Evolutionary conservation across 495 filamentous ascomycete genomes (phyloP), one percentile per base, ranked within the genome.

Genomic region (Penicillium lagena): DNA sequence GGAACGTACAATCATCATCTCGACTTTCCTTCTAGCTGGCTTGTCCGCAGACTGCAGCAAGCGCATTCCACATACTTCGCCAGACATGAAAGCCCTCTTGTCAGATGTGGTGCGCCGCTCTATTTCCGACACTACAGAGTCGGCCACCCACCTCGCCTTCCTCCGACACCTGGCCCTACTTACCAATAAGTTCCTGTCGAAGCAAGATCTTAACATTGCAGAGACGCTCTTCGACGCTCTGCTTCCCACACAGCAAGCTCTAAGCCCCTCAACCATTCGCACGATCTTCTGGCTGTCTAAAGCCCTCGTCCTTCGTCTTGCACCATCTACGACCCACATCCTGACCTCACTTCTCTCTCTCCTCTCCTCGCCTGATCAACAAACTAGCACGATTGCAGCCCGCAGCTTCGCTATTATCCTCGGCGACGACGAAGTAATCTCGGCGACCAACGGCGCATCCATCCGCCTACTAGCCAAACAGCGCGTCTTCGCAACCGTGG

Each of bases 391-490:
- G 42, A 77, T 77, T 12, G 66, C 77, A 29, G 74, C 80, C 22
- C 77, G 73, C 27, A 75, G 75, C 34, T 87, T 88, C 52, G 48
- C 72, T 9, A 74, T 77, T 15, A 70, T 88, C 13, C 73, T 87
- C 14, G 63, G 72, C 14, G 73, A 80, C 9, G 81, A 85, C 48
- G 79, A 85, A 43, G 67, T 86, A n/a, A 67, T 87, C 33, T 82
- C 74, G 22, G 70, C 75, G 42, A 58, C 70, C 28, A 87, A 88
- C 54, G 76, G 82, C 40, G 83, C 82, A 39, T 73, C 68, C 11
- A 76, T 85, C 44, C 76, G 80, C 27, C 62, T 79, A n/a, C 67
- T 88, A 3, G 74, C 76, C 43, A 81, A 80, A 44, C 84, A 88
- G 51, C 78, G 76, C 37, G 66, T 80, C 39, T 87, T 88, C 68